Percentiles rank a stretch among this genome's conserved stretches.
phyloP scores from a whole-genome alignment of 2,329 filamentous ascomycete genomes.

The Trichoderma aggressivum region DNA sequence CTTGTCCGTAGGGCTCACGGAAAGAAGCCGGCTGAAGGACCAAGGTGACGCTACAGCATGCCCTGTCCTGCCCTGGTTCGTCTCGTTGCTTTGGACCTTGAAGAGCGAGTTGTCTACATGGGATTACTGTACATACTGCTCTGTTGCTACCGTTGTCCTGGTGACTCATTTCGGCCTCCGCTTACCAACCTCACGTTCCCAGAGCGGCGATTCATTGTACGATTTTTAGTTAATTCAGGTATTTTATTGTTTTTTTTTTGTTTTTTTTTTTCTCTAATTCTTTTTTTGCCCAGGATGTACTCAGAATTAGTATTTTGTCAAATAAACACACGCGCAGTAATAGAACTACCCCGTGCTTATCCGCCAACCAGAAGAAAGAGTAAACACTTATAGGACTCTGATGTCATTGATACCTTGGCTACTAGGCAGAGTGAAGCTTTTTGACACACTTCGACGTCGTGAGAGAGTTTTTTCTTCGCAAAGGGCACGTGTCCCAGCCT shows the following conservation, averaged over 20 bases:
- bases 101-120: too few species aligned
- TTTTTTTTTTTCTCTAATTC: too few species aligned
- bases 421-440: too few species aligned
- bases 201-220: neutral
- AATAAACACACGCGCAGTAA: neutral
- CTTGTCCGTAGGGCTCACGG: neutral
- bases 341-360: neutral
- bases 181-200: neutral
- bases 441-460: neutral
- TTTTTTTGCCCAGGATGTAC: neutral
- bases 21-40: neutral
- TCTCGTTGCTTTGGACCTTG: neutral
- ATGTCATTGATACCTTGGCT: conserved; percentile 13
- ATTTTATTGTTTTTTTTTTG: too few species aligned
- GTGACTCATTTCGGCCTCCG: neutral
- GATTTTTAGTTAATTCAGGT: neutral
- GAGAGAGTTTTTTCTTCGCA: neutral
- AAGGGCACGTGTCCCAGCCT: neutral
- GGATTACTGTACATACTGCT: neutral
- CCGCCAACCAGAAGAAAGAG: neutral
- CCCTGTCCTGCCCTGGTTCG: neutral
- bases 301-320: neutral
- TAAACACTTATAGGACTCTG: neutral
- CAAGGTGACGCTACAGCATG: neutral
- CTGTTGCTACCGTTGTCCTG: neutral